These are phyloP conservation scores for Dothideomycetes sp. DNA, from an alignment of 2,329 filamentous ascomycete genomes.

Conservation along the genomic window DNA sequence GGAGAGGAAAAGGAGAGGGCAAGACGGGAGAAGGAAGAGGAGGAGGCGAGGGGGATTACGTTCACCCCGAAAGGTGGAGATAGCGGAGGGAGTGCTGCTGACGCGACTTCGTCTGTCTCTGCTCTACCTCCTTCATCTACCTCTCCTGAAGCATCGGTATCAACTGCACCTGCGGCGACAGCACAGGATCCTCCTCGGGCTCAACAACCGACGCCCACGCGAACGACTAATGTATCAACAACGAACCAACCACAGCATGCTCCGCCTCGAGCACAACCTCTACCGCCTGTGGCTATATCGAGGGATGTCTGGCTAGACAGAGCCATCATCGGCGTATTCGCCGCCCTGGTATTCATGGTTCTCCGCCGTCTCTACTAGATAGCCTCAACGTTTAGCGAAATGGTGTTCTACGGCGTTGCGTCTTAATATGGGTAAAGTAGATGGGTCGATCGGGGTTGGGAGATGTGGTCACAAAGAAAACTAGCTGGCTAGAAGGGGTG, in stretches of 20 bases:
- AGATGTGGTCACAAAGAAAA: too few species aligned
- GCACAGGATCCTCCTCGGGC: conserved; percentile 11
- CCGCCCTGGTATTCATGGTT: conserved; percentile 61
- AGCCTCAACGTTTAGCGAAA: too few species aligned
- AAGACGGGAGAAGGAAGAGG: conserved; percentile 50
- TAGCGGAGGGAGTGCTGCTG: conserved; percentile 10
- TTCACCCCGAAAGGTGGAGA: conserved; percentile 24
- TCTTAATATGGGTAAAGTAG: too few species aligned
- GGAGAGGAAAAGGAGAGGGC: conserved; percentile 32
- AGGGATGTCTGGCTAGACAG: conserved; percentile 61
- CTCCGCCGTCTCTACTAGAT: conserved; percentile 26
- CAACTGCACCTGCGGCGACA: conserved; percentile 13
- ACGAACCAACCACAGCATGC: conserved; percentile 1
- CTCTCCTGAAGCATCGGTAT: conserved; percentile 8
- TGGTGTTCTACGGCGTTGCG: too few species aligned
- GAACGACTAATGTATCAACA: background rate
- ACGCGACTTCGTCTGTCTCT: conserved; percentile 1
- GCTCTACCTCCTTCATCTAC: background rate
- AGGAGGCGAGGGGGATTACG: conserved; percentile 61
- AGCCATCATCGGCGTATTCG: conserved; percentile 61
- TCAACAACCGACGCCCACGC: background rate
- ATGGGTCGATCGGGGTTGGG: too few species aligned
- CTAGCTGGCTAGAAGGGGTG: too few species aligned
- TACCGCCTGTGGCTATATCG: conserved; percentile 7
- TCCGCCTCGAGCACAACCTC: conserved; percentile 9